A percentile compares a stretch with the other conserved stretches of the same genome.
Conservation (phyloP, 2,329 filamentous ascomycete genomes). For the Purpureocillium lavendulum region DNA sequence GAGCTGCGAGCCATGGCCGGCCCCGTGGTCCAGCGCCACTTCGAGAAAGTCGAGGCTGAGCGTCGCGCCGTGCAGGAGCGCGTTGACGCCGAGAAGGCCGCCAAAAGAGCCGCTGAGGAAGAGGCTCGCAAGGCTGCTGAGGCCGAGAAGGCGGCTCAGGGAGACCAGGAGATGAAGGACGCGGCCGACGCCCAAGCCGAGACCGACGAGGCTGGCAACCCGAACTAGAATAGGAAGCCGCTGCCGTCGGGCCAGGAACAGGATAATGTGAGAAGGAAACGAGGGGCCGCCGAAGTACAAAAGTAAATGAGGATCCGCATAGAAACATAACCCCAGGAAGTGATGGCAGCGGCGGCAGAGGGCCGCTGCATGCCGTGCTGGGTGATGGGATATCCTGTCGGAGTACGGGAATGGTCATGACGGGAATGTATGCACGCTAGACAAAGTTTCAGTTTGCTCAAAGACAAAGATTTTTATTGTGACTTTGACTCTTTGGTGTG, state of each 20-base stretch:
- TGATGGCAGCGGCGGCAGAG: neutral
- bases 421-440: slow-evolving; percentile 5
- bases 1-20: slow-evolving; percentile 88
- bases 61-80: slow-evolving; percentile 70
- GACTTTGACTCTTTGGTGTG: neutral
- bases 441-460: neutral
- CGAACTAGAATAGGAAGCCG: slow-evolving; percentile 19
- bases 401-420: slow-evolving; percentile 1
- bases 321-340: neutral
- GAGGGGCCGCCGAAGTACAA: too few species aligned
- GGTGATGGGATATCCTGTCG: neutral
- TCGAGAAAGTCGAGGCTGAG: slow-evolving; percentile 87
- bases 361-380: neutral
- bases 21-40: slow-evolving; percentile 87
- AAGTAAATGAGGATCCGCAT: slow-evolving; percentile 7
- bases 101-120: slow-evolving; percentile 58
- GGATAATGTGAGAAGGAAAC: slow-evolving; percentile 1
- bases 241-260: neutral
- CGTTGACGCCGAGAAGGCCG: slow-evolving; percentile 68
- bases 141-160: slow-evolving; percentile 38
- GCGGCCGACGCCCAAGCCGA: slow-evolving; percentile 37
- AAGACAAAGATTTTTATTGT: neutral
- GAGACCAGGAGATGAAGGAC: slow-evolving; percentile 56
- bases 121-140: slow-evolving; percentile 46
- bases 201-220: slow-evolving; percentile 33